These are phyloP conservation scores for Aspergillus clavatus DNA, from an alignment of 2,329 filamentous ascomycete species.

Conservation along the genomic window DNA sequence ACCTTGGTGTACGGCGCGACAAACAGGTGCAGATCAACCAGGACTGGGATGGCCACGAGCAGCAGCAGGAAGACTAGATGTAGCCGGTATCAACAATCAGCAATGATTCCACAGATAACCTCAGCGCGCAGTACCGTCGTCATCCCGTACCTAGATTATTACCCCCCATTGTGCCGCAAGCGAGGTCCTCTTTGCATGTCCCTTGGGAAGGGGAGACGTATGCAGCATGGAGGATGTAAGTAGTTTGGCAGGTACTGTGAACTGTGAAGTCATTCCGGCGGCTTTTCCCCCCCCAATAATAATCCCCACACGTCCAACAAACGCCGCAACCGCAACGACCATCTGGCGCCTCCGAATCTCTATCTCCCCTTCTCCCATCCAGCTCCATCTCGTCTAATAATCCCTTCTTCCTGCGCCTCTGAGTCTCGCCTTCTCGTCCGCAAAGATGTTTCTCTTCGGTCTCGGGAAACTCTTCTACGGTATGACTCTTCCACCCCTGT, in stretches of 20 bases:
- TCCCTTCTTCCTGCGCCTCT: too few species aligned
- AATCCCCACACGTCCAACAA: conserved; percentile 1
- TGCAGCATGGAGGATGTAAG: too few species aligned
- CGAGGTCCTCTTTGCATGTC: too few species aligned
- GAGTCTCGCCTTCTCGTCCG: conserved; percentile 6
- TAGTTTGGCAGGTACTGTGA: too few species aligned
- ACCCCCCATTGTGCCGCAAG: conserved; percentile 19
- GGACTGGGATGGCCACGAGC: conserved; percentile 54
- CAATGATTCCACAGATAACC: not conserved
- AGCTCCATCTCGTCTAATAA: too few species aligned
- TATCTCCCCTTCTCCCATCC: too few species aligned
- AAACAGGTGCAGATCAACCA: conserved; percentile 65
- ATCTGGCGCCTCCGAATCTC: not conserved
- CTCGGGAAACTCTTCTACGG: conserved; percentile 70
- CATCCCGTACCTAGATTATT: conserved; percentile 16
- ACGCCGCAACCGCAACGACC: too few species aligned
- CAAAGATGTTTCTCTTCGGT: conserved; percentile 65
- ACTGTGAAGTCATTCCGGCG: not conserved
- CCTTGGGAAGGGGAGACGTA: too few species aligned
- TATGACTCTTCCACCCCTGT: conserved; percentile 37
- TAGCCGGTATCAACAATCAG: not conserved
- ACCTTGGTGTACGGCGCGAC: conserved; percentile 90
- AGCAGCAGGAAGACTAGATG: conserved; percentile 20
- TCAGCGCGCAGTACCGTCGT: too few species aligned
- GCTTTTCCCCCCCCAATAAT: not conserved